Conservation (phyloP, 495 filamentous ascomycete genomes). For the Aspergillus campestris region DNA sequence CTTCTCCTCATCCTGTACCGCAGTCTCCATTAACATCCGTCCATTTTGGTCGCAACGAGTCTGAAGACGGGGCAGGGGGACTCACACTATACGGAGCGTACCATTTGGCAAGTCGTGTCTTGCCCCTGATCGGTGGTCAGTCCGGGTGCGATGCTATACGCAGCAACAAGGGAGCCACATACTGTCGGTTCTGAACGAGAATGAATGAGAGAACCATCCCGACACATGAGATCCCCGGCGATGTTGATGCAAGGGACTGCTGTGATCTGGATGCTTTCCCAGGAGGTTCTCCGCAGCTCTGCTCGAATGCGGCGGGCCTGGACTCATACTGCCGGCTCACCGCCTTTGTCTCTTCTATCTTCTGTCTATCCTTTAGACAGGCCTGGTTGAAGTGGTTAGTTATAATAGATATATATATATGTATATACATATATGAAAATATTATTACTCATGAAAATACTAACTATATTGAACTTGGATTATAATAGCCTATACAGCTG, state of each 20-base stretch:
- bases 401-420: no score
- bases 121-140: conserved; percentile 59
- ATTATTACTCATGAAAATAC: no score
- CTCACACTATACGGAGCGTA: conserved; percentile 87
- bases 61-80: background rate
- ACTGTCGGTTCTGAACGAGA: conserved; percentile 96
- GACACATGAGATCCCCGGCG: conserved; percentile 7
- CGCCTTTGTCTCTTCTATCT: conserved; percentile 8
- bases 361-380: no score
- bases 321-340: conserved; percentile 30
- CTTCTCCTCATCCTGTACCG: conserved; percentile 75
- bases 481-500: no score
- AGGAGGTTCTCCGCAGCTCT: conserved; percentile 17
- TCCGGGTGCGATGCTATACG: background rate
- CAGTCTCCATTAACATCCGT: background rate
- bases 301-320: conserved; percentile 9
- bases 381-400: background rate
- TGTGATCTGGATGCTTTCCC: conserved; percentile 8
- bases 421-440: no score
- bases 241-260: conserved; percentile 16
- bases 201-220: conserved; percentile 88
- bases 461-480: no score
- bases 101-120: conserved; percentile 97
- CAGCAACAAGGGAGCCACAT: conserved; percentile 19
- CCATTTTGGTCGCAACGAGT: background rate